A percentile compares a stretch with the other conserved stretches of the same genome.
phyloP scores from a whole-genome alignment of 2,329 filamentous ascomycete genomes.

The Aspergillus sp. region DNA sequence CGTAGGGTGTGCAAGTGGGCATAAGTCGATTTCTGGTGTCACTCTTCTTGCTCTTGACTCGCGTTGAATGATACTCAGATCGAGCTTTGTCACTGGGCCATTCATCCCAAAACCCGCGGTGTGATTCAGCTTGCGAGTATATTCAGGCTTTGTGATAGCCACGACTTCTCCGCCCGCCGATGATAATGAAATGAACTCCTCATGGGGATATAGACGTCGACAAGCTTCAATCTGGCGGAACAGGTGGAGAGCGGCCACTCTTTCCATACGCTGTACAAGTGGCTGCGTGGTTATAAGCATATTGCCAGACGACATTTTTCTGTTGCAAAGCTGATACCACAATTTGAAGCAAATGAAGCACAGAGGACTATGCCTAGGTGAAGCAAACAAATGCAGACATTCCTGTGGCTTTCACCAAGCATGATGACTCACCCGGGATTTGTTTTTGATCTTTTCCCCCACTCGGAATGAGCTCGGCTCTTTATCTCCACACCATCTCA shows the following conservation, averaged over 20 bases:
- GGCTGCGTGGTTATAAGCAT: background rate
- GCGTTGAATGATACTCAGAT: slow-evolving; percentile 9
- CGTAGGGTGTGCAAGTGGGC: slow-evolving; percentile 13
- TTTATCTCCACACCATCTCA: background rate
- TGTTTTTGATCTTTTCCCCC: background rate
- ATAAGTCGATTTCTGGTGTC: slow-evolving; percentile 9
- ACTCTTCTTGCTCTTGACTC: slow-evolving; percentile 3
- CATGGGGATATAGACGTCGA: background rate
- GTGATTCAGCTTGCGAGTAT: slow-evolving; percentile 14
- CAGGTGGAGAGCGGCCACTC: background rate
- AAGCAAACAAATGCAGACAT: background rate
- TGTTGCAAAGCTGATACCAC: background rate
- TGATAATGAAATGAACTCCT: background rate
- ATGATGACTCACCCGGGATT: background rate
- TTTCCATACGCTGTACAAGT: background rate
- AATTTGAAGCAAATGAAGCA: too few species aligned
- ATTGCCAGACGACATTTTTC: too few species aligned
- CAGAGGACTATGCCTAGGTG: too few species aligned
- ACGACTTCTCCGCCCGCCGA: slow-evolving; percentile 8
- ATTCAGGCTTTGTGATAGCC: slow-evolving; percentile 11
- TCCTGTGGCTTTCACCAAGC: background rate
- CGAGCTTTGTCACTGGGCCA: slow-evolving; percentile 10
- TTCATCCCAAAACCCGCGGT: slow-evolving; percentile 16
- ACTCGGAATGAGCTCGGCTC: background rate
- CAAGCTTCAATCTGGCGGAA: background rate